Conservation (phyloP, 1,139 yeast species). For the Candida sojae region DNA sequence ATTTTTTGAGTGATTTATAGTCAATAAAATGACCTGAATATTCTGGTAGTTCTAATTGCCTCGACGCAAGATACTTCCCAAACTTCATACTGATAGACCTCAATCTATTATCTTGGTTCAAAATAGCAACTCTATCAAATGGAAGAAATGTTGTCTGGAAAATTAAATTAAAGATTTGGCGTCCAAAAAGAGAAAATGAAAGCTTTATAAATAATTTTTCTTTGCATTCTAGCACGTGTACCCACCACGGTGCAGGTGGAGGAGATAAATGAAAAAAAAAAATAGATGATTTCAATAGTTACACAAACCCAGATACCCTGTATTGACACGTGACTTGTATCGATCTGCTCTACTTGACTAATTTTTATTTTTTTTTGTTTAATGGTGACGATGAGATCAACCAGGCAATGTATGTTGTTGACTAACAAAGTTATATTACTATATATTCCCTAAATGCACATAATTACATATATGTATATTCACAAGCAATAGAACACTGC, state of each 20-base stretch:
- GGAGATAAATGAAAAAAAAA: no score
- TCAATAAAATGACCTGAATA: conserved; percentile 92
- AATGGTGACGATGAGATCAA: neutral
- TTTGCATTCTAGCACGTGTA: neutral
- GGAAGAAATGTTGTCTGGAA: neutral
- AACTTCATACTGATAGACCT: conserved; percentile 63
- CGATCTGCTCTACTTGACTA: no score
- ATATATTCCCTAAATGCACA: neutral
- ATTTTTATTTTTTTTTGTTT: neutral
- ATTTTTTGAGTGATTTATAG: conserved; percentile 86
- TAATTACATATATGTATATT: neutral
- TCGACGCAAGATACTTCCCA: conserved; percentile 91
- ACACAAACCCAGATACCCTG: neutral
- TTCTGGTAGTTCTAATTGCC: conserved; percentile 93
- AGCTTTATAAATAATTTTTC: neutral
- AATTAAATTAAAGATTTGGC: neutral
- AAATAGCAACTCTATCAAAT: no score
- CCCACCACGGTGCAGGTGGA: neutral
- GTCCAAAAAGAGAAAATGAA: neutral
- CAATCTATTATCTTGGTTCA: no score
- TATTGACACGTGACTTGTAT: neutral
- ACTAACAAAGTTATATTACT: neutral
- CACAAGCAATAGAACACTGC: neutral
- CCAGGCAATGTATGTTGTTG: neutral
- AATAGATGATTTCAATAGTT: neutral